Percentiles rank a stretch among this genome's conserved stretches.
phyloP scores from a whole-genome alignment of 805 yeast genomes.

The Hanseniaspora lachancei region DNA sequence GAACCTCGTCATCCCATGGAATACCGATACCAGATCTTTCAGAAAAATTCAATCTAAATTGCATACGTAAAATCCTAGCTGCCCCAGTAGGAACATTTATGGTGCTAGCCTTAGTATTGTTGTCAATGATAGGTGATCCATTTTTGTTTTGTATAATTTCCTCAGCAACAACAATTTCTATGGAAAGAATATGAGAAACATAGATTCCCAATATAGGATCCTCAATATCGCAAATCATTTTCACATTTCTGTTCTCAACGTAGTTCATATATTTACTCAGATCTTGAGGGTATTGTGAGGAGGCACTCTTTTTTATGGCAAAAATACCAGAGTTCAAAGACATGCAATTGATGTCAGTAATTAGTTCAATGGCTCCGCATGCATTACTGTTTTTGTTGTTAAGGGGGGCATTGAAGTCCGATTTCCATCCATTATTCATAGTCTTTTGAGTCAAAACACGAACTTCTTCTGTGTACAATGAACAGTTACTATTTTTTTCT shows the following conservation, averaged over 20 bases:
- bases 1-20: constrained; percentile 98
- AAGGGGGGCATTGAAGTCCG: constrained; percentile 42
- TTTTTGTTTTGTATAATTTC: constrained; percentile 43
- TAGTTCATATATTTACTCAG: constrained; percentile 26
- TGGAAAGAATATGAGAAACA: constrained; percentile 62
- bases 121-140: constrained; percentile 21
- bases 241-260: constrained; percentile 18
- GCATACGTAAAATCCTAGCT: constrained; percentile 90
- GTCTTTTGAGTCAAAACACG: constrained; percentile 68
- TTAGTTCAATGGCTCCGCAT: constrained; percentile 66
- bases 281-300: constrained; percentile 23
- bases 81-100: constrained; percentile 83
- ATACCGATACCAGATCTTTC: constrained; percentile 93
- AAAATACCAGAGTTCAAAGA: constrained; percentile 42
- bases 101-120: constrained; percentile 6
- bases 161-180: constrained; percentile 91
- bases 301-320: constrained; percentile 33
- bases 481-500: constrained; percentile 26
- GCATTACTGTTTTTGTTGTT: neutral
- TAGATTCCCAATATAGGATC: constrained; percentile 70
- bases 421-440: constrained; percentile 85
- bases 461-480: constrained; percentile 55
- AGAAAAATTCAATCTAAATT: constrained; percentile 67
- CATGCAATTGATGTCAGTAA: constrained; percentile 54
- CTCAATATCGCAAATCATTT: constrained; percentile 64